A percentile compares a stretch with the other conserved stretches of the same genome.
phyloP scores from a whole-genome alignment of 495 filamentous ascomycete species.

The Cryomyces minteri region DNA sequence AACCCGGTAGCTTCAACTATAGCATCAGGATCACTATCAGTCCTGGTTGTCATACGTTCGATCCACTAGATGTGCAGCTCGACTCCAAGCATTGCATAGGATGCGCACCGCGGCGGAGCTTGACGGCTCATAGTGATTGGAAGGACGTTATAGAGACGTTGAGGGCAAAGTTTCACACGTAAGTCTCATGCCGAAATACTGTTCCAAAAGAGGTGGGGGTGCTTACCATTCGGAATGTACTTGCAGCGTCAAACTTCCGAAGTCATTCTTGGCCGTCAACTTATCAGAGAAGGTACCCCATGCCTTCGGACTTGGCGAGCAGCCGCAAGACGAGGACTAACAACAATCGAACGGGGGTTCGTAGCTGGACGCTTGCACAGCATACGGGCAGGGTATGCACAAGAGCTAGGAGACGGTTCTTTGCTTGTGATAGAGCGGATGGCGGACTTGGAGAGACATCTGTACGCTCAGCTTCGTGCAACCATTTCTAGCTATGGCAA shows the following conservation, averaged over 20 bases:
- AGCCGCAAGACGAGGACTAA: too few relatives aligned
- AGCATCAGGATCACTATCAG: constrained; percentile 90
- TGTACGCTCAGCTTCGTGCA: too few relatives aligned
- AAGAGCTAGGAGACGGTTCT: too few relatives aligned
- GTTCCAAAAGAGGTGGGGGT: neutral
- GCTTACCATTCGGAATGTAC: neutral
- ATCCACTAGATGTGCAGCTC: constrained; percentile 86
- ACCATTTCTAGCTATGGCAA: too few relatives aligned
- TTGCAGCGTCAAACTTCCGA: constrained; percentile 75
- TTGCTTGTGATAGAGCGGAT: too few relatives aligned
- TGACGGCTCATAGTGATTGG: constrained; percentile 91
- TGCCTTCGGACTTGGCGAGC: constrained; percentile 3
- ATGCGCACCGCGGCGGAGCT: constrained; percentile 67
- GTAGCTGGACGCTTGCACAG: too few relatives aligned
- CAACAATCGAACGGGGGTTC: too few relatives aligned
- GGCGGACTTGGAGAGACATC: too few relatives aligned
- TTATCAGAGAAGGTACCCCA: constrained; percentile 47
- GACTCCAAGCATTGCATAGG: constrained; percentile 92
- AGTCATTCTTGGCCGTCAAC: constrained; percentile 82
- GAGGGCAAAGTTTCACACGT: constrained; percentile 87
- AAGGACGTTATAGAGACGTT: constrained; percentile 87
- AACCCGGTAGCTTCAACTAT: constrained; percentile 61
- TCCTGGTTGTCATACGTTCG: constrained; percentile 88
- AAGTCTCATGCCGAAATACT: too few relatives aligned
- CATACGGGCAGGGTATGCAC: too few relatives aligned